Evolutionary conservation across 768 basidiomycete species (phyloP).

Genomic region (Serendipita sp.): DNA sequence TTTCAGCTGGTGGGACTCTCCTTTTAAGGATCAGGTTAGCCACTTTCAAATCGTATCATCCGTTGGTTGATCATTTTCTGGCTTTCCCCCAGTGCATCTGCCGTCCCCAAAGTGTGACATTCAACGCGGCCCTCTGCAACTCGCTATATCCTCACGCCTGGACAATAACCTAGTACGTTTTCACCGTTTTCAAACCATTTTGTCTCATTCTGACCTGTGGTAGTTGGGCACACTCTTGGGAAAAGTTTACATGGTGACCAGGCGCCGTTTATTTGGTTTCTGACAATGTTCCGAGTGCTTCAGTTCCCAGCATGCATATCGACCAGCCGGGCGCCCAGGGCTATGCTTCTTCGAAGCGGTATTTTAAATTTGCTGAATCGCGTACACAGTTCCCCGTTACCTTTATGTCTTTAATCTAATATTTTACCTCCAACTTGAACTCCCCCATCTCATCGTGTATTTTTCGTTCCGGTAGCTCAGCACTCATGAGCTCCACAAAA

Average conservation of each 20-base stretch:
- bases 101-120: slow-evolving; percentile 1
- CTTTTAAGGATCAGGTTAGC: slow-evolving; percentile 1
- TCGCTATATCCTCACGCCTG: slow-evolving; percentile 1
- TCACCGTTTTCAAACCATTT: neutral
- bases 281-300: neutral
- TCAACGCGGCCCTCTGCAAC: neutral
- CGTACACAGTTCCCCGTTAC: neutral
- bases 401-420: too few species aligned
- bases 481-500: too few species aligned
- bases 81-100: neutral
- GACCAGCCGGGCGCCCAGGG: neutral
- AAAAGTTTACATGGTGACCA: neutral
- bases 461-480: too few species aligned
- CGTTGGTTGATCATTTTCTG: neutral
- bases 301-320: neutral
- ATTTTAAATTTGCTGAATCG: neutral
- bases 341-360: neutral
- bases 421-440: too few species aligned
- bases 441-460: too few species aligned
- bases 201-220: neutral
- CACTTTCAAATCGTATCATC: neutral
- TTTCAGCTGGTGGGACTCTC: slow-evolving; percentile 2
- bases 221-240: slow-evolving; percentile 4
- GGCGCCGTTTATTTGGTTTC: neutral
- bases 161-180: neutral